Percentiles rank a stretch among this genome's conserved stretches.
Evolutionary conservation across 164 flowering plant genomes (phyloP).

Genomic region (Cinnamomum micranthum): DNA sequence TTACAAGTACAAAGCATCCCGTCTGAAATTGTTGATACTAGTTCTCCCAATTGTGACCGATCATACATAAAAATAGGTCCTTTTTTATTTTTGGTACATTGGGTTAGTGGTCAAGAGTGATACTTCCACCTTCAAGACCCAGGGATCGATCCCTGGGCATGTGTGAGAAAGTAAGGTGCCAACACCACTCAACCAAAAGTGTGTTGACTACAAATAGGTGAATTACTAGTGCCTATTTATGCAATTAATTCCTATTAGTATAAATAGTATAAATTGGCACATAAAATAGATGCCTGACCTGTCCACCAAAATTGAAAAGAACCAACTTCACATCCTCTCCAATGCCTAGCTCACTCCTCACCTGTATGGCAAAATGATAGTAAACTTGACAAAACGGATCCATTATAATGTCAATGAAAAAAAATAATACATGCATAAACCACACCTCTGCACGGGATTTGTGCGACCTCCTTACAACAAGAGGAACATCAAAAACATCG

Average conservation of each 20-base stretch:
- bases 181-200: no score
- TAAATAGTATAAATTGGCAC: background rate
- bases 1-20: no score
- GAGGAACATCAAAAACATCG: slow-evolving; percentile 92
- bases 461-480: slow-evolving; percentile 90
- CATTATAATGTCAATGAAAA: background rate
- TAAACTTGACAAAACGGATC: background rate
- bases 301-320: slow-evolving; percentile 95
- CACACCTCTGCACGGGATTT: slow-evolving; percentile 73
- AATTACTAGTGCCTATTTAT: background rate
- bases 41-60: no score
- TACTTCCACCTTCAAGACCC: no score
- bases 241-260: background rate
- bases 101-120: no score
- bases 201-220: no score
- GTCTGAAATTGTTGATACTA: no score
- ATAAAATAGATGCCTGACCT: slow-evolving; percentile 36
- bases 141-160: no score
- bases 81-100: no score
- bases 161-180: no score
- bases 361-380: slow-evolving; percentile 30
- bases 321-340: slow-evolving; percentile 78
- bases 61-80: no score
- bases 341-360: slow-evolving; percentile 78
- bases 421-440: background rate